Percentiles rank a stretch among this genome's conserved stretches.
phyloP scores from a whole-genome alignment of 164 flowering plant genomes.

The Akebia trifoliata region DNA sequence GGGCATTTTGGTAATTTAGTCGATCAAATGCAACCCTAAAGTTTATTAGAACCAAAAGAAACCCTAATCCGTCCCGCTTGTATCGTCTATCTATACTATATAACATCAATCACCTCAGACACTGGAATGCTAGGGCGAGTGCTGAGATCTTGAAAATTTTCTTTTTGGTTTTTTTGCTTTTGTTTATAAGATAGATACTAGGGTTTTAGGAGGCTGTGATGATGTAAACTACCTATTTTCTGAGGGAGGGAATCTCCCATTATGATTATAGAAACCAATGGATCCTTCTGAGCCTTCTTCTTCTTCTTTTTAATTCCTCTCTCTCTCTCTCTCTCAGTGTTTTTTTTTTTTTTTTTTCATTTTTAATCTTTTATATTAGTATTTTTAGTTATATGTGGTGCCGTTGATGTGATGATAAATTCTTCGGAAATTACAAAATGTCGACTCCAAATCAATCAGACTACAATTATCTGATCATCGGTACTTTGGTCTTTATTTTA shows the following conservation, averaged over 20 bases:
- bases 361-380: neutral
- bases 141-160: neutral
- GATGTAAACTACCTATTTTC: constrained; percentile 68
- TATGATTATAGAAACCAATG: constrained; percentile 67
- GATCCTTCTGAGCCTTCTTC: constrained; percentile 79
- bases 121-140: neutral
- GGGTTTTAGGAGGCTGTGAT: constrained; percentile 39
- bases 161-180: neutral
- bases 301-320: neutral
- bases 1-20: no score
- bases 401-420: constrained; percentile 57
- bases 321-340: neutral
- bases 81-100: no score
- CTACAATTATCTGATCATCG: constrained; percentile 90
- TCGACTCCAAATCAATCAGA: constrained; percentile 48
- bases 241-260: constrained; percentile 35
- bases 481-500: constrained; percentile 1
- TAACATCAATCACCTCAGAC: no score
- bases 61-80: no score
- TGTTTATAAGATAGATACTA: no score
- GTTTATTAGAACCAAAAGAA: no score
- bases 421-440: constrained; percentile 29
- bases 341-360: neutral
- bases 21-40: no score
- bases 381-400: neutral